phyloP scores from a whole-genome alignment of 2,329 filamentous ascomycete species.

The Ophiostoma pallidulum region DNA sequence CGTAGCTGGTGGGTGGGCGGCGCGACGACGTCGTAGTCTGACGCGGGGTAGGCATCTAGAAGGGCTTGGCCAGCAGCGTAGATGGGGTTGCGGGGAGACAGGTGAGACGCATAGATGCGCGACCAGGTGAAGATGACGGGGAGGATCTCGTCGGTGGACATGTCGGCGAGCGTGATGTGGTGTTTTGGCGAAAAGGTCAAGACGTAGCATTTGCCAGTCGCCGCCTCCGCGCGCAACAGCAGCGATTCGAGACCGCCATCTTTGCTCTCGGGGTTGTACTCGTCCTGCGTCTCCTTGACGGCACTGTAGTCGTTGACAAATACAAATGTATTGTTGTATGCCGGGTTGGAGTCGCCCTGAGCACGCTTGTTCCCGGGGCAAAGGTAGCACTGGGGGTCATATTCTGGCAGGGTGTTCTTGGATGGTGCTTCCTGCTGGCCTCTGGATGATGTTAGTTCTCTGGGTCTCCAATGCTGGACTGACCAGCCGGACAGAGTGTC shows the following conservation, averaged over 20 bases:
- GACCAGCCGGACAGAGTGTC: constrained; percentile 26
- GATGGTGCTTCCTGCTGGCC: constrained; percentile 66
- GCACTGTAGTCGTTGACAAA: constrained; percentile 98
- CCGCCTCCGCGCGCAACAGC: constrained; percentile 72
- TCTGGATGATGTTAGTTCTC: constrained; percentile 33
- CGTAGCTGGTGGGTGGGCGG: constrained; percentile 67
- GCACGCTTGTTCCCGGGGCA: constrained; percentile 88
- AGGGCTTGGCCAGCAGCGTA: constrained; percentile 31
- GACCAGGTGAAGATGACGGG: constrained; percentile 88
- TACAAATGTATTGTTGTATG: constrained; percentile 79
- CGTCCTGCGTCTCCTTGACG: constrained; percentile 84
- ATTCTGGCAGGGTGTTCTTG: constrained; percentile 61
- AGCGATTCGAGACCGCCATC: constrained; percentile 51
- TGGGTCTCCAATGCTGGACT: no score
- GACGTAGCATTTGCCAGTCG: constrained; percentile 94
- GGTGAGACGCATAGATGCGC: constrained; percentile 72
- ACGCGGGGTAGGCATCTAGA: constrained; percentile 26
- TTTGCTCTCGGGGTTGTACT: constrained; percentile 48
- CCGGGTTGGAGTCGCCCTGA: constrained; percentile 75
- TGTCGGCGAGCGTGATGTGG: constrained; percentile 86
- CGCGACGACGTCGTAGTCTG: constrained; percentile 29
- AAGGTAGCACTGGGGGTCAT: constrained; percentile 86
- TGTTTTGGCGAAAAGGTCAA: constrained; percentile 88
- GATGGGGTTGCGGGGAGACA: constrained; percentile 63
- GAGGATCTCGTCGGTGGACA: constrained; percentile 65